A percentile compares a stretch with the other conserved stretches of the same genome.
phyloP scores from a whole-genome alignment of 148 eudicot genomes.

The Arctostaphylos glauca region DNA sequence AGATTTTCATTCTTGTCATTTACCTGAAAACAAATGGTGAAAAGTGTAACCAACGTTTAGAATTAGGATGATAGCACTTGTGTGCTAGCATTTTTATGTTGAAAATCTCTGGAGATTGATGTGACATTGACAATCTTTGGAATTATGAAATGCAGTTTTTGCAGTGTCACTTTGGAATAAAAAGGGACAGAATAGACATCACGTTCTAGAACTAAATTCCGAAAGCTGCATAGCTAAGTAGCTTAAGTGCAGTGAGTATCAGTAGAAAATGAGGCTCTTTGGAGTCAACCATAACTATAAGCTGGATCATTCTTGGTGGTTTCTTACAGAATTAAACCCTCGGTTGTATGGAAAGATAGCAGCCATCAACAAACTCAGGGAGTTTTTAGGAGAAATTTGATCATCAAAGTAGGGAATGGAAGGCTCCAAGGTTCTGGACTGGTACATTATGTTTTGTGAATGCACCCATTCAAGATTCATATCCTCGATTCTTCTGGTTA shows the following conservation, averaged over 20 bases:
- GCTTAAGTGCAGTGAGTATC: neutral
- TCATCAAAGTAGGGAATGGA: neutral
- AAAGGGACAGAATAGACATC: neutral
- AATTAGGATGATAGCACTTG: neutral
- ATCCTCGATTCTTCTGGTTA: neutral
- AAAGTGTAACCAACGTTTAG: neutral
- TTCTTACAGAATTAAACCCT: neutral
- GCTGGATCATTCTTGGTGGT: neutral
- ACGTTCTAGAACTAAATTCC: neutral
- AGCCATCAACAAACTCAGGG: neutral
- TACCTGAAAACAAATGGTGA: constrained; percentile 32
- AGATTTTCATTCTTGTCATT: constrained; percentile 51
- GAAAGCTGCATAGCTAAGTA: neutral
- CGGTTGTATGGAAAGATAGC: neutral
- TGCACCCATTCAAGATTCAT: neutral
- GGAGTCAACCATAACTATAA: neutral
- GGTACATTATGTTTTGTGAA: neutral
- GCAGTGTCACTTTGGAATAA: neutral
- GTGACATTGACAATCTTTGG: neutral
- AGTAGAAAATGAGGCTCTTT: neutral
- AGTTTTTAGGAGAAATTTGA: neutral
- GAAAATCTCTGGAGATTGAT: neutral
- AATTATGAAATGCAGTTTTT: neutral
- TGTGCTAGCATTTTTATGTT: neutral
- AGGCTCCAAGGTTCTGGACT: neutral